Evolutionary conservation across 768 basidiomycete species (phyloP), one percentile per base, ranked within the genome.

Genomic region (Tephrocybe sp.): DNA sequence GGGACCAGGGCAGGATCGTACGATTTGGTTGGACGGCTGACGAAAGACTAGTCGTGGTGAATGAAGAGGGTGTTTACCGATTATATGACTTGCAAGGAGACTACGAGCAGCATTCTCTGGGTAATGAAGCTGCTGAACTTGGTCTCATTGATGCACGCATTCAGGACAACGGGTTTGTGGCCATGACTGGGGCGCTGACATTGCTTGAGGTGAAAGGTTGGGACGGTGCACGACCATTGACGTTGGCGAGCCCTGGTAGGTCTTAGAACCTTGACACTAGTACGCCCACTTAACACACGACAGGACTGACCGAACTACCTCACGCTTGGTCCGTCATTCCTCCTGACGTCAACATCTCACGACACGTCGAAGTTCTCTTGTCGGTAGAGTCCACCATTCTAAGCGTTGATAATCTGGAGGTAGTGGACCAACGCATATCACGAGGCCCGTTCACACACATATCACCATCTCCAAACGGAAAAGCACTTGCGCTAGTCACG

Each of bases 1-100:
- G 94, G 94, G 94, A 95, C 50, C 86, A 92, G 60, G 81, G 82
- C 47, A 87, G 80, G 59, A 84, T 97, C 36, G 69, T 93, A 45
- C 78, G 82, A 37, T 88, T 91, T 57, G 91, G 91, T 18, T 92
- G 90, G 90, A 88, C 88, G 0, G 62, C 69, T n/a, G 83, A 90
- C 58, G 91, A 94, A 63, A 77, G 82, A 31, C 75, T 99, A 29
- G 82, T 86, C 0, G 80, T 97, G 12, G 69, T 98, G 31, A 91
- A 94, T 61, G 93, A 95, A 66, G 94, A 97, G 58, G 94, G 95
- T 21, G 77, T 79, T 5, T 99, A 97, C 68, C 78, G 97, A 39
- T 58, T 97, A 21, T 97, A 97, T 60, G 88, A 92, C 68, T 70
- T 91, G 27, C 86, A 91, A 66, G 84, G 86, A 47, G 88, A 89